Evolutionary conservation across 768 basidiomycete genomes (phyloP).

Genomic region (Suillus clintonianus): DNA sequence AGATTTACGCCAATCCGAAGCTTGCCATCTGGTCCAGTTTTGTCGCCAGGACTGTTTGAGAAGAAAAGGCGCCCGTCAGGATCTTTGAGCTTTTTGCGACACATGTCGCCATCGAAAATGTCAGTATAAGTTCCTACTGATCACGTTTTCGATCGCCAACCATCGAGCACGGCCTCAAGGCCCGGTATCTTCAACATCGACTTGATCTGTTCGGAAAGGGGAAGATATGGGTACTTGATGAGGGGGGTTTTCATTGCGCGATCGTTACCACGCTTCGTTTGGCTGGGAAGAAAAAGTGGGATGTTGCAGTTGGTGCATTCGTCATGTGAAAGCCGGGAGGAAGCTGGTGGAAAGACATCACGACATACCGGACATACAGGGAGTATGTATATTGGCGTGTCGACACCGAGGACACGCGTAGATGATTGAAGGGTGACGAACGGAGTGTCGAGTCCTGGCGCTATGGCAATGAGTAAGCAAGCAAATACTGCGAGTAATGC

Average conservation of each 20-base stretch:
- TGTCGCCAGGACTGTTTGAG: slow-evolving; percentile 6
- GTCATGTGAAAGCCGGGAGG: slow-evolving; percentile 2
- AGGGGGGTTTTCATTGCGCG: neutral
- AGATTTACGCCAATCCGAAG: slow-evolving; percentile 30
- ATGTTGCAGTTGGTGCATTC: neutral
- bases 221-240: slow-evolving; percentile 6
- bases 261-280: slow-evolving; percentile 5
- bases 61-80: slow-evolving; percentile 31
- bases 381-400: slow-evolving; percentile 18
- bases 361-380: slow-evolving; percentile 27
- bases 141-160: neutral
- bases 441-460: slow-evolving; percentile 10
- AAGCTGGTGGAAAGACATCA: slow-evolving; percentile 17
- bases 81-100: neutral
- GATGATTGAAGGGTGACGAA: slow-evolving; percentile 21
- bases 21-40: slow-evolving; percentile 20
- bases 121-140: neutral
- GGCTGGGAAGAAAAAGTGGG: slow-evolving; percentile 3
- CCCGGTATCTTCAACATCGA: slow-evolving; percentile 22
- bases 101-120: neutral
- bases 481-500: slow-evolving; percentile 19
- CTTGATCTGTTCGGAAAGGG: slow-evolving; percentile 2
- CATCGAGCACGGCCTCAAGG: neutral
- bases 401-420: slow-evolving; percentile 14
- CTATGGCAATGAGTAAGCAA: slow-evolving; percentile 13